Conservation (phyloP, 2,329 filamentous ascomycete genomes). For the Claviceps paspali region DNA sequence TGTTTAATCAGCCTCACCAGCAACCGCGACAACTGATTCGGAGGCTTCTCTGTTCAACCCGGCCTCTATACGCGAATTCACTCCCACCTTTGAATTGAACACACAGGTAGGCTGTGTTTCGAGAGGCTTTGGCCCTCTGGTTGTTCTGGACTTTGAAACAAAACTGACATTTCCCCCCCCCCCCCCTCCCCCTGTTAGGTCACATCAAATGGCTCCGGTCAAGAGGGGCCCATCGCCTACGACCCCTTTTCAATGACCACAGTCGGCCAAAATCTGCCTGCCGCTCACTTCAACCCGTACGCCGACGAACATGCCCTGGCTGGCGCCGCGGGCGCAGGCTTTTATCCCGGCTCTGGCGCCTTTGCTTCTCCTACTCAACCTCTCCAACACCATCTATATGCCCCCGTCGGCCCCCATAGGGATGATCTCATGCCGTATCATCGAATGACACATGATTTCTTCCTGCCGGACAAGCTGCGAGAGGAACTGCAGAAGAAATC, state of each 20-base stretch:
- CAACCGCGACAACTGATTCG: slow-evolving; percentile 25
- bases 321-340: slow-evolving; percentile 42
- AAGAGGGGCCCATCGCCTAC: slow-evolving; percentile 30
- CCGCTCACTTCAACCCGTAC: slow-evolving; percentile 57
- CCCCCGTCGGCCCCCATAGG: slow-evolving; percentile 67
- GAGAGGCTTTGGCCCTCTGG: too few species aligned
- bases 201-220: slow-evolving; percentile 30
- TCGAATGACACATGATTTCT: slow-evolving; percentile 76
- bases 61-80: slow-evolving; percentile 43
- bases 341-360: slow-evolving; percentile 44
- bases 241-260: slow-evolving; percentile 50
- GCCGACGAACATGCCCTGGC: slow-evolving; percentile 53
- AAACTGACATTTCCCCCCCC: neutral
- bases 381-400: slow-evolving; percentile 85
- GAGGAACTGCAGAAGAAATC: slow-evolving; percentile 83
- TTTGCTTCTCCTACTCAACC: slow-evolving; percentile 44
- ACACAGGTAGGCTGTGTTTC: slow-evolving; percentile 24
- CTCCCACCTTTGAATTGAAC: slow-evolving; percentile 39
- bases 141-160: too few species aligned
- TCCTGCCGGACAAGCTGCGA: slow-evolving; percentile 71
- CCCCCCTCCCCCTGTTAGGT: slow-evolving; percentile 19
- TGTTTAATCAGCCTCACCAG: slow-evolving; percentile 15
- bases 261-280: slow-evolving; percentile 35
- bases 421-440: slow-evolving; percentile 77
- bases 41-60: slow-evolving; percentile 38